Percentiles rank a stretch among this genome's conserved stretches.
These are phyloP conservation scores for Diplodia sapinea DNA, from an alignment of 2,329 filamentous ascomycete genomes.

Conservation along the genomic window DNA sequence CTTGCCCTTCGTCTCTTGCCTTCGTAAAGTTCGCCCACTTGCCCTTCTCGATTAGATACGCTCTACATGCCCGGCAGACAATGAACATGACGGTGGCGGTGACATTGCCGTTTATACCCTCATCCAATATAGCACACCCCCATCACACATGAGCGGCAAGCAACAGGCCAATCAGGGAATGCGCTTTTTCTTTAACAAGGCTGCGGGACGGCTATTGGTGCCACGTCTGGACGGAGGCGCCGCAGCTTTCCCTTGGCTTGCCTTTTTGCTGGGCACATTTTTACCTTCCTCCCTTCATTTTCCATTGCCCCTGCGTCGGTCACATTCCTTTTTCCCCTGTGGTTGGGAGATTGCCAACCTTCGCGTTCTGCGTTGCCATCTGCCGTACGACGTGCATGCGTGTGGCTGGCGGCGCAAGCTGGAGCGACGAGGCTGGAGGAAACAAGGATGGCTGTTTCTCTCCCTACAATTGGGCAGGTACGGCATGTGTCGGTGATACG, in stretches of 20 bases:
- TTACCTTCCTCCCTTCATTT: not conserved
- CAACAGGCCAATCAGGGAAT: not conserved
- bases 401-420: not conserved
- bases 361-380: not conserved
- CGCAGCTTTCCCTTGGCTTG: not conserved
- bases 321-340: not conserved
- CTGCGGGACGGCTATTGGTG: not conserved
- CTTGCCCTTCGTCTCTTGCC: not conserved
- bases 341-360: not conserved
- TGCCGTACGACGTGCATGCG: not conserved
- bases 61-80: not conserved
- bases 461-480: not conserved
- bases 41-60: not conserved
- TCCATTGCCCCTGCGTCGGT: not conserved
- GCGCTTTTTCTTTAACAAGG: not conserved
- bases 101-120: not conserved
- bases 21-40: not conserved
- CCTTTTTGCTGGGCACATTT: not conserved
- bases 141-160: not conserved
- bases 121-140: not conserved
- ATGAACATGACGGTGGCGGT: not conserved
- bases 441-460: not conserved
- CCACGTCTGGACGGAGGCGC: not conserved
- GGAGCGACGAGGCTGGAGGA: not conserved
- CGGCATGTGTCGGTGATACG: conserved; percentile 3